Base-by-base conservation (phyloP, 768 basidiomycete genomes). In the Tylopilus rubrobrunneus region DNA sequence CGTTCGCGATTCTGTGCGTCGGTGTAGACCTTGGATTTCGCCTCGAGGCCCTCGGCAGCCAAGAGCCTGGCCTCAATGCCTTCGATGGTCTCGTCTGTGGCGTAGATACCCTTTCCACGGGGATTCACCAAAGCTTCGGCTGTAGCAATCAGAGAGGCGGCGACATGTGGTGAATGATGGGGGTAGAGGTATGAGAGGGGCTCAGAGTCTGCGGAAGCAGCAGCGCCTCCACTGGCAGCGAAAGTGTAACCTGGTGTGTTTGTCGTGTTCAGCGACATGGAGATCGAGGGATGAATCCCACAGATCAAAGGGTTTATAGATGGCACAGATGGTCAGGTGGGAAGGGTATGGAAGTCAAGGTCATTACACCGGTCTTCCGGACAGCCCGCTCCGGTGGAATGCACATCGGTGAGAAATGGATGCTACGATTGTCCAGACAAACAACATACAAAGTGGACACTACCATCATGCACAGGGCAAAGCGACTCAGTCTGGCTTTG, bases 81-180 rank as follows among this genome's bases (percentile, higher is more conserved):
- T 34, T 64, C 62, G n/a, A 76, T 74, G 17, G 76, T 69, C 57
- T 81, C 78, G 56, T 81, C 80, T 9, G 79, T 80, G 11, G 80
- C 80, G 49, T 81, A 81, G 29, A 81, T 76, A 5, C 79, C 79
- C 64, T 74, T 79, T 31, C 78, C 78, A 17, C 71, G 72, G 27
- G 77, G 75, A 58, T 75, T 66, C 4, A 81, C 79, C 25, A 80
- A 62, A 7, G 74, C 72, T 21, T 70, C 65, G 9, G 79, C 78
- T 4, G 73, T 76, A 12, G 65, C 63, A 43, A 80, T 76, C 52
- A 81, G 64, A 53, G 75, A 72, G 43, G 71, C 62, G 5, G 77
- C 76, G 25, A 76, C 71, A 36, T 68, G 66, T 11, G 70, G 65
- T 17, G 74, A 73, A 53, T 78, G 76, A 60, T 71, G 64, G 11